Evolutionary conservation across 805 yeast species (phyloP).

Genomic region (Dipodascus albidus): DNA sequence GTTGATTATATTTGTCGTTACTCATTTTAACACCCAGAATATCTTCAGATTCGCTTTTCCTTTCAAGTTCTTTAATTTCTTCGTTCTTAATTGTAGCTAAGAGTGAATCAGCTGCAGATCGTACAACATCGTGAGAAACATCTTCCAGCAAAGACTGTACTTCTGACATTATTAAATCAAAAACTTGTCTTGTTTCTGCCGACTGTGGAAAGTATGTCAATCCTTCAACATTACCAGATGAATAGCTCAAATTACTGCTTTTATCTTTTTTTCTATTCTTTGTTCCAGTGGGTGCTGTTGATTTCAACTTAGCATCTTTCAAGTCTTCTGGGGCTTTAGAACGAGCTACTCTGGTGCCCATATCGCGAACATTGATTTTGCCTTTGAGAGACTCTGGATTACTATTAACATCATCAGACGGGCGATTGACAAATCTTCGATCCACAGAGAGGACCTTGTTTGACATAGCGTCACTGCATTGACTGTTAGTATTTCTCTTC

Average conservation of each 20-base stretch:
- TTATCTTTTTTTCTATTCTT: conserved; percentile 3
- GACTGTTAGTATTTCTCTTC: background rate
- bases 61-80: conserved; percentile 30
- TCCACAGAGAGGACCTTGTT: conserved; percentile 60
- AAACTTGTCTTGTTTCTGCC: conserved; percentile 37
- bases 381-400: conserved; percentile 69
- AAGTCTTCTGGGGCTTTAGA: conserved; percentile 13
- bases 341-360: conserved; percentile 43
- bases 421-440: conserved; percentile 36
- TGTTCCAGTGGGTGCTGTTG: conserved; percentile 3
- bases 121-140: conserved; percentile 59
- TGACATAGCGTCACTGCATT: conserved; percentile 35
- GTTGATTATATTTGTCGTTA: conserved; percentile 35
- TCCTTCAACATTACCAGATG: conserved; percentile 31
- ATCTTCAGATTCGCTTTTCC: conserved; percentile 40
- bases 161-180: conserved; percentile 50
- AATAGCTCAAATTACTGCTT: conserved; percentile 16
- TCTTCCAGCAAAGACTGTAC: conserved; percentile 52
- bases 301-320: conserved; percentile 10
- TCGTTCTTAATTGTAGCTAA: conserved; percentile 49
- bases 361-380: conserved; percentile 49
- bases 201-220: conserved; percentile 55
- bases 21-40: conserved; percentile 34
- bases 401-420: conserved; percentile 38
- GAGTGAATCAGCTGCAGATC: conserved; percentile 42